Conservation (phyloP, 129 eudicot species). For the Artemisia argyi region DNA sequence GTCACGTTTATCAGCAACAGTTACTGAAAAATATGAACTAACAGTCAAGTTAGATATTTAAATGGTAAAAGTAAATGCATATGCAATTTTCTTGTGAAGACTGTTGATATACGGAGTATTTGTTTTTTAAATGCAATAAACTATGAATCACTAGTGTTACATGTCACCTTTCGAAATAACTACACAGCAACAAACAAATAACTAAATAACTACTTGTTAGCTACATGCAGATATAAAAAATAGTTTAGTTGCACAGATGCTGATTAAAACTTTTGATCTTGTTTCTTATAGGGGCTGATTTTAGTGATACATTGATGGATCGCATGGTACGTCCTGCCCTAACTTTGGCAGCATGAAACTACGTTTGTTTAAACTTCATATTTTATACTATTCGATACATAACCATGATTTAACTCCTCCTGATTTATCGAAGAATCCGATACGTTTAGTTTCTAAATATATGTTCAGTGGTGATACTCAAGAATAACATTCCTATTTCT, state of each 20-base stretch:
- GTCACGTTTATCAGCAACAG: background rate
- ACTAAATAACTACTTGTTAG: background rate
- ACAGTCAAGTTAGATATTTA: too few species aligned
- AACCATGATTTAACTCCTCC: background rate
- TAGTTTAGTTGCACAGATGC: slow-evolving; percentile 3
- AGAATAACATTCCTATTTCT: background rate
- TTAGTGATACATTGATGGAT: slow-evolving; percentile 98
- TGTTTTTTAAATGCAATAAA: background rate
- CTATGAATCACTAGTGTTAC: background rate
- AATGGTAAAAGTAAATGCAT: background rate
- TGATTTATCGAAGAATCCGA: background rate
- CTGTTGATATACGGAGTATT: background rate
- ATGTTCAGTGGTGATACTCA: too few species aligned
- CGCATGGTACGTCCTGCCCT: slow-evolving; percentile 70
- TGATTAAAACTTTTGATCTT: slow-evolving; percentile 6
- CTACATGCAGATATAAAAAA: slow-evolving; percentile 2
- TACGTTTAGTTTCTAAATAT: too few species aligned
- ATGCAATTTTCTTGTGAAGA: slow-evolving; percentile 3
- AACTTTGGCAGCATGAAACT: too few species aligned
- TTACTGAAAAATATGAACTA: background rate
- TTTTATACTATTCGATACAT: background rate
- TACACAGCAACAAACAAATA: background rate
- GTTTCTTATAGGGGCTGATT: slow-evolving; percentile 80
- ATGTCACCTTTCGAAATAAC: background rate
- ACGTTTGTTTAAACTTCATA: slow-evolving; percentile 1